Evolutionary conservation across 306 rosid genomes (phyloP), one percentile per base, ranked within the genome.

Genomic region (Trifolium pratense): DNA sequence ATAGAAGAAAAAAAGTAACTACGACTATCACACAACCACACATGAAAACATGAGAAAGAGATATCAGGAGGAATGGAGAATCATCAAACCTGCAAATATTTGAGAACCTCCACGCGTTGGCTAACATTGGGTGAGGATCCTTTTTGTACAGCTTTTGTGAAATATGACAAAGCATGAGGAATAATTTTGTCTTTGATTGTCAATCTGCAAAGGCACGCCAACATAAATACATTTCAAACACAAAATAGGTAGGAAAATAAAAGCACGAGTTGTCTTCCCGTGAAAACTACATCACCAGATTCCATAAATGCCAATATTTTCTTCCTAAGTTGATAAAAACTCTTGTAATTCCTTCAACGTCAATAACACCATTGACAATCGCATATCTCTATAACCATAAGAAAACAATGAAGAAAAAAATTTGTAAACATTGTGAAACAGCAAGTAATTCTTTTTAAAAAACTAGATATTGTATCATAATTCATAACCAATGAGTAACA

Each of bases 81-180:
- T 26, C 36, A 42, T 25, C 78, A 62, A 63, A 86, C 90, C 90
- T 86, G 90, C 37, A 86, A 68, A 32, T 56, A 75, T 65, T 48
- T 78, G 52, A 86, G 87, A 75, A 21, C 43, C 49, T 83, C 86
- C 4, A 86, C 86, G 0, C 87, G 87, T 68, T 78, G 64, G 84
- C 74, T 57, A 58, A 86, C 86, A 7, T 17, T 56, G 45, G 86
- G 80, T 13, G 86, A 32, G 14, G 81, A 63, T 34, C 76, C 73
- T 57, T 81, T 31, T 31, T 72, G 60, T 12, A 3, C 81, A 37
- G 87, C 87, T 78, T 83, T 82, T 78, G 84, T 83, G 80, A 71
- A 83, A 87, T 87, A 83, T 16, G 82, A 81, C 71, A 86, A 87
- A 64, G 87, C 90, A 83, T 68, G 80, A 58, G 90, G 90, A 70